Conservation (phyloP, 2,329 filamentous ascomycete species). For the Aspergillus sp. region DNA sequence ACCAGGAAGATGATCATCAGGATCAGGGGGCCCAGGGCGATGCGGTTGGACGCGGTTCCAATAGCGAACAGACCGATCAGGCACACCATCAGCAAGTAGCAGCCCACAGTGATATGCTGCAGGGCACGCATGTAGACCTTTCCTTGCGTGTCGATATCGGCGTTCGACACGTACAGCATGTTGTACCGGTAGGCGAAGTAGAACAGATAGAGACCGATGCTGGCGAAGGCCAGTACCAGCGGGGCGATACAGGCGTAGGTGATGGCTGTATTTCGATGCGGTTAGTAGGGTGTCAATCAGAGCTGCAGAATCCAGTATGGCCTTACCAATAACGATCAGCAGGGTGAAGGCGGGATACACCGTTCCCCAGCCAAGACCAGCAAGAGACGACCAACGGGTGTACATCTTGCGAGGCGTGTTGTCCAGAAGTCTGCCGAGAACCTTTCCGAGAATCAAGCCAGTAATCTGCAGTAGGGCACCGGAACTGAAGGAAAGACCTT, state of each 20-base stretch:
- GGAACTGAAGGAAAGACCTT: slow-evolving; percentile 77
- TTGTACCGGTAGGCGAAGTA: slow-evolving; percentile 91
- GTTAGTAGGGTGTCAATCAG: not conserved
- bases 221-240: slow-evolving; percentile 77
- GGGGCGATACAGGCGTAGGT: slow-evolving; percentile 86
- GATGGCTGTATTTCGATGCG: slow-evolving; percentile 55
- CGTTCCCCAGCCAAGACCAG: slow-evolving; percentile 78
- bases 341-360: slow-evolving; percentile 79
- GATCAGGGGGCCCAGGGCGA: slow-evolving; percentile 65
- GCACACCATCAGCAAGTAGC: slow-evolving; percentile 80
- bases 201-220: slow-evolving; percentile 73
- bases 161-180: slow-evolving; percentile 80
- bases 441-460: slow-evolving; percentile 69
- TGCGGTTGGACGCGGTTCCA: slow-evolving; percentile 59
- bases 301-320: slow-evolving; percentile 2
- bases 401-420: slow-evolving; percentile 79
- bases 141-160: slow-evolving; percentile 80
- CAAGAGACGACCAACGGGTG: slow-evolving; percentile 69
- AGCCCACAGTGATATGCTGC: slow-evolving; percentile 77
- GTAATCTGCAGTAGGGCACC: slow-evolving; percentile 70
- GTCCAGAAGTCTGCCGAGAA: slow-evolving; percentile 72
- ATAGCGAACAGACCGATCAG: slow-evolving; percentile 82
- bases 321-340: slow-evolving; percentile 72
- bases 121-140: slow-evolving; percentile 83
- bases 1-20: slow-evolving; percentile 74